Conservation (phyloP, 164 flowering plant genomes). For the Aristolochia fimbriata region DNA sequence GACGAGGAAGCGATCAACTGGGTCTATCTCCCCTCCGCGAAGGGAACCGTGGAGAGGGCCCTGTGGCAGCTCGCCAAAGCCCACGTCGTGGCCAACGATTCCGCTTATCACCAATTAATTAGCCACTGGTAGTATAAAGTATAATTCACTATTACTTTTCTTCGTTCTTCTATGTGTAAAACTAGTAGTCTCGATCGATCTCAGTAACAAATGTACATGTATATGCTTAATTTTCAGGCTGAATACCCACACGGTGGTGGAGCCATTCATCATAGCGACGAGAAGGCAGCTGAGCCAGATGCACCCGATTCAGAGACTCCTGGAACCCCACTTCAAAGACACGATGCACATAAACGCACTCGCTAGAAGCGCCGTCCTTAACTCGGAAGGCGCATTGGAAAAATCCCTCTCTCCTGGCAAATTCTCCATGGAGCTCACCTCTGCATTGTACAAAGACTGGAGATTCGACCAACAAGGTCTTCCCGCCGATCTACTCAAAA, state of each 20-base stretch:
- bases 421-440: slow-evolving; percentile 42
- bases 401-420: slow-evolving; percentile 33
- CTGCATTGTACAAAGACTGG: slow-evolving; percentile 46
- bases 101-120: slow-evolving; percentile 44
- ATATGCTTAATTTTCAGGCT: slow-evolving; percentile 40
- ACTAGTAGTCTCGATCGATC: too few relatives aligned
- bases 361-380: slow-evolving; percentile 35
- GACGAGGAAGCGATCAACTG: slow-evolving; percentile 7
- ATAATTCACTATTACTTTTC: too few relatives aligned
- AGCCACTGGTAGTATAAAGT: slow-evolving; percentile 82
- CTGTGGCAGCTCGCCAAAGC: slow-evolving; percentile 59
- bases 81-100: slow-evolving; percentile 49
- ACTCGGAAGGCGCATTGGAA: slow-evolving; percentile 52
- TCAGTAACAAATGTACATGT: too few relatives aligned
- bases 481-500: slow-evolving; percentile 57
- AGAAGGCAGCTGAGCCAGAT: slow-evolving; percentile 60
- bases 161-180: too few relatives aligned
- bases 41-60: slow-evolving; percentile 31
- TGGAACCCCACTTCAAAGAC: slow-evolving; percentile 63
- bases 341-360: slow-evolving; percentile 71
- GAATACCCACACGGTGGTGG: slow-evolving; percentile 50
- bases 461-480: slow-evolving; percentile 52
- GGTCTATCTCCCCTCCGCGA: slow-evolving; percentile 28
- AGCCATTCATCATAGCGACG: slow-evolving; percentile 65
- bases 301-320: slow-evolving; percentile 55